phyloP scores from a whole-genome alignment of 768 basidiomycete species.

The Trametes punicea region DNA sequence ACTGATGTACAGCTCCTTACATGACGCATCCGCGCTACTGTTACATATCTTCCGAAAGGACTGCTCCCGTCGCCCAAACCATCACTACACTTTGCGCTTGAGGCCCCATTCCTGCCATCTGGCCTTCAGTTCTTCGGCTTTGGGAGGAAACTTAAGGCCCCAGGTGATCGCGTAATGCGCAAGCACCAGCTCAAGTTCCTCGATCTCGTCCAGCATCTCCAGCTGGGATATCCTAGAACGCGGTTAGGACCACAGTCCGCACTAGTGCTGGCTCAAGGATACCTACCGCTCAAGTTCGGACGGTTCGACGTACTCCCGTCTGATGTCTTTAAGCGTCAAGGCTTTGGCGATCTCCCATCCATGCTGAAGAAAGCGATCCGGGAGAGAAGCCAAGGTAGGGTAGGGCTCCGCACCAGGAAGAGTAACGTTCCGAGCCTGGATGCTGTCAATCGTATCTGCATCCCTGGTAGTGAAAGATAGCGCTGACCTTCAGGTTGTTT shows the following conservation, averaged over 20 bases:
- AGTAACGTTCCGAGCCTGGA: slow-evolving; percentile 63
- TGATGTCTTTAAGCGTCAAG: slow-evolving; percentile 67
- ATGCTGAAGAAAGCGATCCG: slow-evolving; percentile 52
- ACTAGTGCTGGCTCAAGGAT: not conserved
- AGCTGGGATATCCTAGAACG: slow-evolving; percentile 63
- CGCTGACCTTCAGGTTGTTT: slow-evolving; percentile 71
- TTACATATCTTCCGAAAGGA: too few relatives aligned
- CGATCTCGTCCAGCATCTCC: slow-evolving; percentile 90
- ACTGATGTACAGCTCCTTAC: too few relatives aligned
- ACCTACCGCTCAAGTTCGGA: slow-evolving; percentile 58
- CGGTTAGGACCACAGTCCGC: too few relatives aligned
- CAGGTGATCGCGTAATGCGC: slow-evolving; percentile 89
- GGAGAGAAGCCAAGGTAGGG: slow-evolving; percentile 51
- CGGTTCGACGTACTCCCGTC: slow-evolving; percentile 43
- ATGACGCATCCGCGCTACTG: too few relatives aligned
- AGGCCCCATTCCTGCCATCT: slow-evolving; percentile 23
- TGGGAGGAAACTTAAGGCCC: slow-evolving; percentile 37
- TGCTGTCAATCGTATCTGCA: not conserved
- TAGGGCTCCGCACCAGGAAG: slow-evolving; percentile 74
- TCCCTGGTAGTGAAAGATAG: not conserved
- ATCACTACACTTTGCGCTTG: slow-evolving; percentile 2
- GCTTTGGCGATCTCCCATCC: slow-evolving; percentile 57
- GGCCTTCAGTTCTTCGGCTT: not conserved
- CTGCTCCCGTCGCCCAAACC: too few relatives aligned
- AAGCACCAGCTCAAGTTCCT: slow-evolving; percentile 89